phyloP scores from a whole-genome alignment of 108 stramenopile species.

The Tribonema minus region DNA sequence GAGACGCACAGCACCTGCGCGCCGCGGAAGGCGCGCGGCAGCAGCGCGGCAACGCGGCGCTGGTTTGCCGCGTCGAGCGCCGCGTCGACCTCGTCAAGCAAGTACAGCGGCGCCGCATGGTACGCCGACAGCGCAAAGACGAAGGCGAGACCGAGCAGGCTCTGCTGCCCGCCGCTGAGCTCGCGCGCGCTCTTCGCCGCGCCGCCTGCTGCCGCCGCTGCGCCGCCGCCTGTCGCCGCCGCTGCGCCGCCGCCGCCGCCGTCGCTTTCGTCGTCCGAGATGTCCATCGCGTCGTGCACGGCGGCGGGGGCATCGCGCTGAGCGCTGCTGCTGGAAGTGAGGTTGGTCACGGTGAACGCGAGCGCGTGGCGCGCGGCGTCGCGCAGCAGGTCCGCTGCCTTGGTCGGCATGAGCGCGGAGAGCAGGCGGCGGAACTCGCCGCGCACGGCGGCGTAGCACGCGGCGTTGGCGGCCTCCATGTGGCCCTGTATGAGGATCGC shows the following conservation, averaged over 20 bases:
- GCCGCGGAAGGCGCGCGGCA: constrained; percentile 14
- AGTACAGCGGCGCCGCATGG: constrained; percentile 37
- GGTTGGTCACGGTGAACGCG: background rate
- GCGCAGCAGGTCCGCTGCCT: constrained; percentile 32
- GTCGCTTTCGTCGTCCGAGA: background rate
- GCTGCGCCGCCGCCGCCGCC: background rate
- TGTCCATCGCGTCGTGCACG: background rate
- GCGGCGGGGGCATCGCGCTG: constrained; percentile 1
- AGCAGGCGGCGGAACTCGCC: constrained; percentile 7
- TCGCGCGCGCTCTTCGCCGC: constrained; percentile 9
- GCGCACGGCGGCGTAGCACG: constrained; percentile 27
- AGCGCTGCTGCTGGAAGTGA: background rate
- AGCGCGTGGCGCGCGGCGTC: too few species aligned
- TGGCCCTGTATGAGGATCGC: background rate
- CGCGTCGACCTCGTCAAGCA: constrained; percentile 34
- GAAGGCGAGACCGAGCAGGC: constrained; percentile 31
- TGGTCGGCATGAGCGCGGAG: constrained; percentile 17
- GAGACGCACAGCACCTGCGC: constrained; percentile 34
- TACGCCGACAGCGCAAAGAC: constrained; percentile 34
- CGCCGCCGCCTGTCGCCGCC: constrained; percentile 2
- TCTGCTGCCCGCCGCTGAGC: constrained; percentile 43
- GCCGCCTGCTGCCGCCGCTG: background rate
- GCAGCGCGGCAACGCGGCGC: background rate
- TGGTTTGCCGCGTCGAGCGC: constrained; percentile 40
- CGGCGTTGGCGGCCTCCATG: constrained; percentile 39